Evolutionary conservation across 169 alveolate species (phyloP).

Genomic region (Besnoitia besnoiti): DNA sequence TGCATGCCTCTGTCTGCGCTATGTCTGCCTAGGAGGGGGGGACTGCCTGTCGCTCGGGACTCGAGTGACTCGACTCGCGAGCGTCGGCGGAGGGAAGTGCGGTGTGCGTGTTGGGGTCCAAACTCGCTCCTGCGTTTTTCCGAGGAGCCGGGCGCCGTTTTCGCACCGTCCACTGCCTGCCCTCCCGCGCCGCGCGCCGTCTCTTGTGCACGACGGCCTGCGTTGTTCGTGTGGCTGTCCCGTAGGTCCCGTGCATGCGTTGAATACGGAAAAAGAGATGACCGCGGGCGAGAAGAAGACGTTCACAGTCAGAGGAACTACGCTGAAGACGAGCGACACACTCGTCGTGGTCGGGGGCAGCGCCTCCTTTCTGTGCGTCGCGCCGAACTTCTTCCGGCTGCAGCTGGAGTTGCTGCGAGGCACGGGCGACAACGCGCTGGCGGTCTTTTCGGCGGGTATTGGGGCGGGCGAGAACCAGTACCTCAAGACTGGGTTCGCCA

Average conservation of each 20-base stretch:
- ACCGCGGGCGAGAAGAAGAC: neutral
- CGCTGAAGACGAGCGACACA: neutral
- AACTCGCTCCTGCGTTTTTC: too few species aligned
- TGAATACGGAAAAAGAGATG: neutral
- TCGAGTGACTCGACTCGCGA: too few species aligned
- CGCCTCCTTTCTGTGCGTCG: neutral
- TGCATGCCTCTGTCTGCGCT: too few species aligned
- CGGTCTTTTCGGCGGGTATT: neutral
- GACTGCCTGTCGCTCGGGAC: too few species aligned
- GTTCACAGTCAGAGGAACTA: neutral
- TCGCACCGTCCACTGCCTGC: too few species aligned
- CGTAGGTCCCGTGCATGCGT: neutral
- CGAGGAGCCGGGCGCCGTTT: too few species aligned
- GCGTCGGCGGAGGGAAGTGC: too few species aligned
- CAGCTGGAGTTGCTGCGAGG: neutral
- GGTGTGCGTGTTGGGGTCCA: too few species aligned
- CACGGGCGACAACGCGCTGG: neutral
- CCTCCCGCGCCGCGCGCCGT: too few species aligned
- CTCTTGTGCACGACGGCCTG: too few species aligned
- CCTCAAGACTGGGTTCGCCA: neutral
- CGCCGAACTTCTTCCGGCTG: slow-evolving; percentile 6
- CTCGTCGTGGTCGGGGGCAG: neutral
- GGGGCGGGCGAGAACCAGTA: neutral
- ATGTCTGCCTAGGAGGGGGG: too few species aligned
- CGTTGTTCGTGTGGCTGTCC: neutral